A percentile compares a stretch with the other conserved stretches of the same genome.
These are phyloP conservation scores for Verticillium nonalfalfae DNA, from an alignment of 2,329 filamentous ascomycete genomes.

Conservation along the genomic window DNA sequence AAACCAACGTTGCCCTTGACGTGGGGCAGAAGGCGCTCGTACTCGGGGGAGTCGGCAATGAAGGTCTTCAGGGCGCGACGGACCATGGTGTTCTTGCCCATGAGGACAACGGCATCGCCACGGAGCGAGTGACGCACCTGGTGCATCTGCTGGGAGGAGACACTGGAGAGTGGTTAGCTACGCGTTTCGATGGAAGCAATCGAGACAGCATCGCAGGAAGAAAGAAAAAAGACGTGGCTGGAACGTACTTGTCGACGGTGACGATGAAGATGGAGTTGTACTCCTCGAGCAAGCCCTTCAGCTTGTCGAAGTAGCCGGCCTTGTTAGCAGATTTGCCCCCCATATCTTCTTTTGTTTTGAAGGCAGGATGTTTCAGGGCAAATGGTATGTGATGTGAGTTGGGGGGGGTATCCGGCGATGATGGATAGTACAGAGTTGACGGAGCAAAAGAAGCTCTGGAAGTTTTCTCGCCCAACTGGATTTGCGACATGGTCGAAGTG, in stretches of 20 bases:
- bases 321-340: conserved; percentile 95
- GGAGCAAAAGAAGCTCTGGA: conserved; percentile 6
- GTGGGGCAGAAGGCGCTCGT: conserved; percentile 93
- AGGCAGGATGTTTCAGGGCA: conserved; percentile 99
- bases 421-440: conserved; percentile 7
- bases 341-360: conserved; percentile 92
- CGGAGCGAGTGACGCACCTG: conserved; percentile 94
- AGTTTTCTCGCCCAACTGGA: conserved; percentile 2
- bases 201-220: not conserved
- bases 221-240: too few species aligned
- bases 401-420: not conserved
- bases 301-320: conserved; percentile 98
- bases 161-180: conserved; percentile 47
- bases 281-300: conserved; percentile 92
- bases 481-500: not conserved
- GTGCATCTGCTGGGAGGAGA: conserved; percentile 99
- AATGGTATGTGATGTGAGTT: conserved; percentile 17
- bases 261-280: conserved; percentile 99
- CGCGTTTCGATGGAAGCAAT: not conserved
- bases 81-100: conserved; percentile 99
- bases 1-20: conserved; percentile 98
- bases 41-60: conserved; percentile 84
- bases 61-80: conserved; percentile 97
- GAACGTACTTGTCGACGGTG: conserved; percentile 63
- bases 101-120: conserved; percentile 88